These are phyloP conservation scores for Candida tetrigidarum DNA, from an alignment of 1,139 yeast genomes.

Conservation along the genomic window DNA sequence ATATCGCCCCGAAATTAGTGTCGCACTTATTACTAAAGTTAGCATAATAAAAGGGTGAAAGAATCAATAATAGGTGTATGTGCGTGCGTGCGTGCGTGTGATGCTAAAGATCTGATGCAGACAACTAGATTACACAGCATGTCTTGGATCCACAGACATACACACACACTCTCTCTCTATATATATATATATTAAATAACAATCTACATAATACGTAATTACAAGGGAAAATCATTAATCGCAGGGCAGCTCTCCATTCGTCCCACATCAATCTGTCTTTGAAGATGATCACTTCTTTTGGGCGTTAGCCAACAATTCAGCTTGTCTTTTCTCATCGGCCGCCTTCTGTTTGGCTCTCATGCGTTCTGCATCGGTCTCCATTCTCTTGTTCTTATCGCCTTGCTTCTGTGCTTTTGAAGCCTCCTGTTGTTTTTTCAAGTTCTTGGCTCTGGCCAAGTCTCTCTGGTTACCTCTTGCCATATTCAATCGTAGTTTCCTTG, in stretches of 20 bases:
- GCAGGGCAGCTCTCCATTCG: too few relatives aligned
- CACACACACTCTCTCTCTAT: too few relatives aligned
- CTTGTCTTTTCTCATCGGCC: conserved; percentile 70
- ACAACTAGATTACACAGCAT: too few relatives aligned
- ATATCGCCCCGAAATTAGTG: too few relatives aligned
- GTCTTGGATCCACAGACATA: too few relatives aligned
- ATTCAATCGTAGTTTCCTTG: conserved; percentile 6
- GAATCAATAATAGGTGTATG: not conserved
- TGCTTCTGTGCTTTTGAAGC: conserved; percentile 65
- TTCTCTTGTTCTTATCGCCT: conserved; percentile 84
- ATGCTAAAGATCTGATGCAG: too few relatives aligned
- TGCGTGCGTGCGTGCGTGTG: not conserved
- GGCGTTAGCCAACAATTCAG: conserved; percentile 24
- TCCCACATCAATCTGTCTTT: too few relatives aligned
- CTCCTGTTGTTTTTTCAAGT: conserved; percentile 76
- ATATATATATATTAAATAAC: too few relatives aligned
- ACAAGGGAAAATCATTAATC: too few relatives aligned
- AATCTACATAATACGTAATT: too few relatives aligned
- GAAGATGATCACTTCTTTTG: conserved; percentile 22
- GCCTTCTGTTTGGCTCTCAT: conserved; percentile 76
- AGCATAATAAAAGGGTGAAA: too few relatives aligned
- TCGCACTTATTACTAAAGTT: not conserved
- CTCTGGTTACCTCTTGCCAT: conserved; percentile 99
- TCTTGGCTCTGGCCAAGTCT: conserved; percentile 90
- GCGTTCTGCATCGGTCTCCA: conserved; percentile 87